Percentiles rank a stretch among this genome's conserved stretches.
Evolutionary conservation across 768 basidiomycete species (phyloP).

Genomic region (Hygrophoropsis aurantiaca): DNA sequence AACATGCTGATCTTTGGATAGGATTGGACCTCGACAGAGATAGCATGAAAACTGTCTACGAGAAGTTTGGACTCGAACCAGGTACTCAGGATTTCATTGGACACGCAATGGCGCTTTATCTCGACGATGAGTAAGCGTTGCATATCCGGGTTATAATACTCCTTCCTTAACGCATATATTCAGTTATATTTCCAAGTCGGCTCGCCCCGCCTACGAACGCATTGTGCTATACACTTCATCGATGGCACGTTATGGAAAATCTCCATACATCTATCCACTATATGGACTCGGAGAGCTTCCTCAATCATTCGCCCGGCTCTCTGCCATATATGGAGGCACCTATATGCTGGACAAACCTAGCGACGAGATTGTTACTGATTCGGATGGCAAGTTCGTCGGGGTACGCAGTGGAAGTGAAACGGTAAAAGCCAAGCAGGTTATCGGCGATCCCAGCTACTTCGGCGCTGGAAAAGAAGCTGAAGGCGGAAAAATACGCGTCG

Average conservation of each 20-base stretch:
- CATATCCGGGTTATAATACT: not conserved
- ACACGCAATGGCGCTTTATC: slow-evolving; percentile 97
- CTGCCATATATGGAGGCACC: slow-evolving; percentile 98
- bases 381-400: slow-evolving; percentile 87
- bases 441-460: slow-evolving; percentile 98
- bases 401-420: slow-evolving; percentile 88
- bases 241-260: slow-evolving; percentile 99
- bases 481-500: slow-evolving; percentile 78
- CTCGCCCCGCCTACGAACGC: slow-evolving; percentile 87
- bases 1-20: slow-evolving; percentile 27
- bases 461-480: slow-evolving; percentile 65
- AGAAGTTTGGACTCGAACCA: slow-evolving; percentile 94
- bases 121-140: slow-evolving; percentile 88
- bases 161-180: slow-evolving; percentile 10
- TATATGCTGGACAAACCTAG: slow-evolving; percentile 99
- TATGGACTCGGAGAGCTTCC: slow-evolving; percentile 99
- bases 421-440: slow-evolving; percentile 96
- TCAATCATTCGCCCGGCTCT: slow-evolving; percentile 96
- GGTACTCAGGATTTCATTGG: slow-evolving; percentile 99
- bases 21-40: slow-evolving; percentile 88
- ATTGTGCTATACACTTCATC: slow-evolving; percentile 97
- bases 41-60: slow-evolving; percentile 92
- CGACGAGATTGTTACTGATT: slow-evolving; percentile 85
- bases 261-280: slow-evolving; percentile 98
- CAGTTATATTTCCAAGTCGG: slow-evolving; percentile 92